Percentiles rank a stretch among this genome's conserved stretches.
phyloP scores from a whole-genome alignment of 805 yeast genomes.

The Limtongozyma cylindracea region DNA sequence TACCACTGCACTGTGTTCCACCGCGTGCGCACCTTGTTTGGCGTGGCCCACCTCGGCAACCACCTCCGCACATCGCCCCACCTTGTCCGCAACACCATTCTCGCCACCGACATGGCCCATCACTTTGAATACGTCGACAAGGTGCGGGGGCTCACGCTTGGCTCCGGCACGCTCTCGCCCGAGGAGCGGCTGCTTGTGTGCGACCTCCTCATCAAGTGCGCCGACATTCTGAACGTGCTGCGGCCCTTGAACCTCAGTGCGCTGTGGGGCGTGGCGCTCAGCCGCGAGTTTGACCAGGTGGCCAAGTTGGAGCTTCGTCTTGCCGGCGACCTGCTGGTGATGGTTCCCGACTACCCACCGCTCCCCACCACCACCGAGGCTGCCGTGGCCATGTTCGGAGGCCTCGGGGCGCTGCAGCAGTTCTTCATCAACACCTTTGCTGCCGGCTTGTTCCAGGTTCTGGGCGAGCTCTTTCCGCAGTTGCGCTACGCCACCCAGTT shows the following conservation, averaged over 20 bases:
- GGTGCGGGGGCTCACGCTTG: constrained; percentile 11
- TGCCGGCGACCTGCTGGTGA: constrained; percentile 1
- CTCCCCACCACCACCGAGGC: constrained; percentile 14
- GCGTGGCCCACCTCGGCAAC: constrained; percentile 12
- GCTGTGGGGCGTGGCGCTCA: constrained; percentile 69
- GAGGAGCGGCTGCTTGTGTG: constrained; percentile 19
- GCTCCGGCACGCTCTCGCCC: constrained; percentile 3
- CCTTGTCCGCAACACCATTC: constrained; percentile 11
- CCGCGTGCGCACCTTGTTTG: constrained; percentile 11
- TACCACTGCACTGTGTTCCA: constrained; percentile 56
- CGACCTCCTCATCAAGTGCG: constrained; percentile 66
- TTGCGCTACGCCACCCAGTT: constrained; percentile 28
- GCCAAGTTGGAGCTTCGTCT: constrained; percentile 18
- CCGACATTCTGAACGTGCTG: constrained; percentile 86
- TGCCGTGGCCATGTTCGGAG: constrained; percentile 19
- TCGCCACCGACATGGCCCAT: constrained; percentile 74
- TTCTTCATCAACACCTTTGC: constrained; percentile 75
- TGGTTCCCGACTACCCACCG: constrained; percentile 6
- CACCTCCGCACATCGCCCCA: constrained; percentile 1
- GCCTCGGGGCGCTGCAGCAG: constrained; percentile 45
- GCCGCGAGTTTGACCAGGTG: constrained; percentile 56
- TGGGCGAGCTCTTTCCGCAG: constrained; percentile 34
- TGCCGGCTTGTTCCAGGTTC: constrained; percentile 40
- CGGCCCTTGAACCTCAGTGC: constrained; percentile 53
- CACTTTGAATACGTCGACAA: constrained; percentile 48